Base-by-base conservation (phyloP, 2,329 filamentous ascomycete species). In the Calonectria multiphialidica region DNA sequence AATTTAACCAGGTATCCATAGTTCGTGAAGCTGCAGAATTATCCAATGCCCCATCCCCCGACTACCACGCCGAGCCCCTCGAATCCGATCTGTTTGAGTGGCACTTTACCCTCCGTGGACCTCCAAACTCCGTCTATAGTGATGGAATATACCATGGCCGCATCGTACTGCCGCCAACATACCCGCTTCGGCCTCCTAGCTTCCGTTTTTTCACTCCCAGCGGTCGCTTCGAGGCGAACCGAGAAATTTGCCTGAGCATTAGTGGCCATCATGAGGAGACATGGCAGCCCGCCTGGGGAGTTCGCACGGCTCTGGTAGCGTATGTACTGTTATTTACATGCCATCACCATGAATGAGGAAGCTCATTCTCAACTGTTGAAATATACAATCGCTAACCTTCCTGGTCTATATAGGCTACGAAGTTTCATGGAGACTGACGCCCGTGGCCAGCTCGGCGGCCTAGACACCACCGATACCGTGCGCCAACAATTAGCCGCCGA, bases 211-310 rank as follows among this genome's bases (percentile, higher is more conserved):
- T 95, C 8, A 98, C 97, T 0, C 95, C 97, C 0, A 94, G 92
- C 30, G 97, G 96, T 66, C 92, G 97, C 73, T 99, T 99, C 85
- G 97, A 98, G 84, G 93, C 95, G 68, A 99, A 99, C 82, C 92
- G 97, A 76, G 96, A 98, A 87, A 98, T 99, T 78, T 99, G 97
- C 82, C 91, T 99, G 18, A 95, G 92, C 79, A 99, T 98, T 80
- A 94, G 92, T 65, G 96, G 96, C 2, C 96, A 98, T 84, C 97
- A 99, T 85, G 97, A 98, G 83, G 97, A 98, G 86, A 98, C 95
- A 18, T 99, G 97, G 97, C 96, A 98, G 88, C 97, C 97, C 0
- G 97, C 97, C 0, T 99, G 97, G 97, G 97, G 97, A 0, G 93
- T 99, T 12, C 90, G 97, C 72, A 98, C 97, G 5, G 96, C 97